Conservation (phyloP, 2,329 filamentous ascomycete genomes). For the Microdochium nivale region DNA sequence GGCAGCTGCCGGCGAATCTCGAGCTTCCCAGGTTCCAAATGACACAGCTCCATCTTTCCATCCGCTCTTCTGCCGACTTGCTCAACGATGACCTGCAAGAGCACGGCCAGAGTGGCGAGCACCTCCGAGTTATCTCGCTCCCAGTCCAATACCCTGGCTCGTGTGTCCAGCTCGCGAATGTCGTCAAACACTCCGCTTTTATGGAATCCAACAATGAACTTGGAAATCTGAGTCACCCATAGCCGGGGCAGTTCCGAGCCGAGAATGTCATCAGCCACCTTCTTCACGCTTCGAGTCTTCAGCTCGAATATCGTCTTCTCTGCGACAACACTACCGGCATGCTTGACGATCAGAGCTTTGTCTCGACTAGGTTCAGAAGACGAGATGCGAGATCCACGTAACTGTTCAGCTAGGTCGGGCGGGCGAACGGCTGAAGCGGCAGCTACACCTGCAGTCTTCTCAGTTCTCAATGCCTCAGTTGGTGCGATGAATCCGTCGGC, state of each 20-base stretch:
- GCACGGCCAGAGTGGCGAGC: neutral
- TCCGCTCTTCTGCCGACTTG: neutral
- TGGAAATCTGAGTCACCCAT: slow-evolving; percentile 29
- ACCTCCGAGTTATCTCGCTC: neutral
- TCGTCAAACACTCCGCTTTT: slow-evolving; percentile 24
- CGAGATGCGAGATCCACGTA: neutral
- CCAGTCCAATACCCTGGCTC: neutral
- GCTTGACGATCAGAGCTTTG: slow-evolving; percentile 3
- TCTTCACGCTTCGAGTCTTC: slow-evolving; percentile 28
- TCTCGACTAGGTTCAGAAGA: no score
- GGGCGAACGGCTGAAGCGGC: neutral
- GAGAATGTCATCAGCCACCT: slow-evolving; percentile 17
- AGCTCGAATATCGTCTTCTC: slow-evolving; percentile 31
- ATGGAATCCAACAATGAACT: slow-evolving; percentile 33
- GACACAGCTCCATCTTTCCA: neutral
- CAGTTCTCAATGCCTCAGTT: neutral
- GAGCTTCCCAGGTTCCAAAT: neutral
- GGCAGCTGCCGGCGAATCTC: neutral
- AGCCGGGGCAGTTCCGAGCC: slow-evolving; percentile 29
- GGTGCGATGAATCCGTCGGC: slow-evolving; percentile 43
- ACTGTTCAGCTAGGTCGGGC: neutral
- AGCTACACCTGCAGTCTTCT: neutral
- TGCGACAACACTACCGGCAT: slow-evolving; percentile 15
- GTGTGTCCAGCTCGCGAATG: slow-evolving; percentile 4
- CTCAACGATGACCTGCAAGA: neutral